Evolutionary conservation across 2,329 filamentous ascomycete species (phyloP).

Genomic region (Aspergillus sp.): DNA sequence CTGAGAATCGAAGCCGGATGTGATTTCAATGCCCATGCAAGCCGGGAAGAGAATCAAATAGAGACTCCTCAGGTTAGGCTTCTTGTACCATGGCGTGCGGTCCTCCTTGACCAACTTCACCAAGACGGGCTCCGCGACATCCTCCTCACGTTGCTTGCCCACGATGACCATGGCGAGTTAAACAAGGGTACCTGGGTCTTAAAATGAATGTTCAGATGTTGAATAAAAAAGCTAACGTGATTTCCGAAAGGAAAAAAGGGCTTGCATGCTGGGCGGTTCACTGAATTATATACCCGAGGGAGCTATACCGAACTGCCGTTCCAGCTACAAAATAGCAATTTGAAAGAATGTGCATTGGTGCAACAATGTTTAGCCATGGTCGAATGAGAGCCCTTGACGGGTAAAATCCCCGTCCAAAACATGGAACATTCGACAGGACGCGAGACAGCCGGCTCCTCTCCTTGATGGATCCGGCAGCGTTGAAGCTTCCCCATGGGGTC

Average conservation of each 20-base stretch:
- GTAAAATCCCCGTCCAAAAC: conserved; percentile 12
- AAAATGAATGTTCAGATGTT: too few relatives aligned
- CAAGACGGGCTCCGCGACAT: conserved; percentile 24
- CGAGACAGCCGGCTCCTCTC: conserved; percentile 1
- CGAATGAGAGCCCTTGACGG: neutral
- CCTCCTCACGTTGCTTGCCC: conserved; percentile 24
- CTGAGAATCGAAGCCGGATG: conserved; percentile 58
- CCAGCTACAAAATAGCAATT: neutral
- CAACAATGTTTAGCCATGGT: conserved; percentile 6
- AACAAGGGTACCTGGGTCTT: neutral
- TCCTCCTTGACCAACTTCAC: conserved; percentile 31
- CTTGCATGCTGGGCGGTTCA: neutral
- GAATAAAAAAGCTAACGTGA: too few relatives aligned
- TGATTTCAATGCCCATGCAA: conserved; percentile 64
- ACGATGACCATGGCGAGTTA: conserved; percentile 20
- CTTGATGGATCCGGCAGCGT: conserved; percentile 6
- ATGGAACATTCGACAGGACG: neutral
- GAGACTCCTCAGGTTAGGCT: conserved; percentile 57
- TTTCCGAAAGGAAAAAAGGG: neutral
- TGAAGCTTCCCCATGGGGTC: conserved; percentile 12
- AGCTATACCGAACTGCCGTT: neutral
- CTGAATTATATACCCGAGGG: conserved; percentile 6
- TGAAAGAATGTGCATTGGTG: conserved; percentile 3
- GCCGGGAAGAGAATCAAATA: conserved; percentile 61
- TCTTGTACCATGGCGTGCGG: conserved; percentile 55